Base-by-base conservation (phyloP, 163 green algal genomes). In the Chlorella variabilis region DNA sequence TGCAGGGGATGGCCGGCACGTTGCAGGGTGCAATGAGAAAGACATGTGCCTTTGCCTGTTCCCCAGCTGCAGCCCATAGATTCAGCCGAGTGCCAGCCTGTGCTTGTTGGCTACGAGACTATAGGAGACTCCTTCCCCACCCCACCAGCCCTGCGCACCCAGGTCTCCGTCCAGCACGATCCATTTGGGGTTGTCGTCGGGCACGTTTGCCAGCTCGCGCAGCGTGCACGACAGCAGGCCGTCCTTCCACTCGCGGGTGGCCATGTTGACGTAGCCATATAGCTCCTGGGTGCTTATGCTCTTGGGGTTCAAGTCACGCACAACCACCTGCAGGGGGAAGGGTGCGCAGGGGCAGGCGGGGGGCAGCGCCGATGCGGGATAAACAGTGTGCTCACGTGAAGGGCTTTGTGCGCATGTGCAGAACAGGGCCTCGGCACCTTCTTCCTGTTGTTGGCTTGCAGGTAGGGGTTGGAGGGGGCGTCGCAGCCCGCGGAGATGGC, bases 101-200 rank as follows among this genome's bases (percentile, higher is more conserved):
- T n/a, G n/a, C n/a, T n/a, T n/a, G n/a, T n/a, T n/a, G n/a, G n/a
- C n/a, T n/a, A n/a, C n/a, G n/a, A n/a, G n/a, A n/a, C n/a, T n/a
- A n/a, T n/a, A n/a, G n/a, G n/a, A n/a, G n/a, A n/a, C n/a, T n/a
- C n/a, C n/a, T n/a, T n/a, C 59, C 27, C 42, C 51, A 34, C 2
- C 38, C n/a, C n/a, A 21, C 20, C 27, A 38, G 59, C 59, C 27
- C n/a, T n/a, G 5, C 73, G 3, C 56, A 80, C 73, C 95, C 81
- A 98, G 97, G 90, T 98, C 95, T 42, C 95, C 95, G 67, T 98
- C 95, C 58, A 98, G 91, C 68, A 98, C 91, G 81, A 98, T 98
- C 95, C 95, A 98, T 86, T 98, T 95, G 86, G 97, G 94, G 85
- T 92, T 91, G 83, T 89, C 87, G 75, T 87, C 86, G 31, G 89